Percentiles rank a stretch among this genome's conserved stretches.
These are phyloP conservation scores for Schoenoplectus tabernaemontani DNA, from an alignment of 202 grass and related monocot genomes.

Conservation along the genomic window DNA sequence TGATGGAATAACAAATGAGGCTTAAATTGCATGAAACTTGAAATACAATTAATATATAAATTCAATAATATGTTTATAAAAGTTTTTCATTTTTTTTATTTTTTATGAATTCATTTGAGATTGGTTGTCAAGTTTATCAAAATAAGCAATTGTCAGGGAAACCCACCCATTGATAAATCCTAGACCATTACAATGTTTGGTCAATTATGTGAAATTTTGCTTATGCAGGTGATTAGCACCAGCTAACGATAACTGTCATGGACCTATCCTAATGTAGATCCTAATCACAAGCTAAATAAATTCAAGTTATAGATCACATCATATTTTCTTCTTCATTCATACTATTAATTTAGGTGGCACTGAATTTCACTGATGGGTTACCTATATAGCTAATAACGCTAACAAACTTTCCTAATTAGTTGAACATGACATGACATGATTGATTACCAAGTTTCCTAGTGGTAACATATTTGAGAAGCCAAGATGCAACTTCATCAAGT, in stretches of 20 bases:
- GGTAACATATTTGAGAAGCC: neutral
- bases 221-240: neutral
- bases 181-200: neutral
- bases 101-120: too few species aligned
- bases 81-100: neutral
- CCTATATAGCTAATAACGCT: neutral
- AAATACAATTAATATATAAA: too few species aligned
- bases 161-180: neutral
- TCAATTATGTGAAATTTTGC: slow-evolving; percentile 4
- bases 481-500: neutral
- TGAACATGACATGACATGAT: slow-evolving; percentile 22
- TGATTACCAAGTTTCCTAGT: slow-evolving; percentile 20
- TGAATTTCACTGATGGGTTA: neutral
- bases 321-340: slow-evolving; percentile 3
- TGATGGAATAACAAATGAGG: too few species aligned
- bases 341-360: slow-evolving; percentile 6
- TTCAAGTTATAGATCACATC: slow-evolving; percentile 15
- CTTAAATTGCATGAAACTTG: too few species aligned
- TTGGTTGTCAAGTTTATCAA: too few species aligned
- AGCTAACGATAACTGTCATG: neutral
- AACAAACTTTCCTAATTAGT: slow-evolving; percentile 16
- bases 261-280: neutral
- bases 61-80: too few species aligned
- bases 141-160: too few species aligned
- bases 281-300: neutral